Evolutionary conservation across 352 stramenopile genomes (phyloP).

Genomic region (Phytophthora kernoviae): DNA sequence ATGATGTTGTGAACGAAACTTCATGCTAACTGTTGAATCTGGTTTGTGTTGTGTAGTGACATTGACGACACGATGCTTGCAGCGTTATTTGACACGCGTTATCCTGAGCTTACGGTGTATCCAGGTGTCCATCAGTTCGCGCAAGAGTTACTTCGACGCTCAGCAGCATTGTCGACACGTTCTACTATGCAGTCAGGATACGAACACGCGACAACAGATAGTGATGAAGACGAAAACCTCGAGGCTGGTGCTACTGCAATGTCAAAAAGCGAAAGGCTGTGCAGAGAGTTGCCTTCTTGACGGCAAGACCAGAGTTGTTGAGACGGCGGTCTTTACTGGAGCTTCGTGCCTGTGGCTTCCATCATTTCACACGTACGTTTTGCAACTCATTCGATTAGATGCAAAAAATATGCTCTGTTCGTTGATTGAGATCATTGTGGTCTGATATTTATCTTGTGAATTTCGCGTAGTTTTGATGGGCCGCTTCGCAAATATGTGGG

Average conservation of each 20-base stretch:
- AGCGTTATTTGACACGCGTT: constrained; percentile 78
- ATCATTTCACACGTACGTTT: constrained; percentile 74
- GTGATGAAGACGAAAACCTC: constrained; percentile 32
- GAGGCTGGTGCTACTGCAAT: constrained; percentile 11
- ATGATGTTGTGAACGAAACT: background rate
- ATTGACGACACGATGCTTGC: constrained; percentile 86
- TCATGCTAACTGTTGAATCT: constrained; percentile 1
- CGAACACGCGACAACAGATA: constrained; percentile 24
- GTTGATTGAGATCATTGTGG: background rate
- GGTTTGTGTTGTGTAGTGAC: constrained; percentile 59
- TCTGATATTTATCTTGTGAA: background rate
- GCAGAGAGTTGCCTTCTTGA: constrained; percentile 77
- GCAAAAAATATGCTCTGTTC: too few relatives aligned
- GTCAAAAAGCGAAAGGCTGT: constrained; percentile 26
- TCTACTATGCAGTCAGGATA: constrained; percentile 24
- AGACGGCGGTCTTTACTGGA: constrained; percentile 64
- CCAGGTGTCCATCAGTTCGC: constrained; percentile 85
- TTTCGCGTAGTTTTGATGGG: constrained; percentile 68
- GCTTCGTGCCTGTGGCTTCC: constrained; percentile 70
- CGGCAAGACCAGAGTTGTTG: constrained; percentile 74
- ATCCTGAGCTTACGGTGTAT: constrained; percentile 83
- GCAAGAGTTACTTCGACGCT: constrained; percentile 65
- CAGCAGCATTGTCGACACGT: constrained; percentile 23
- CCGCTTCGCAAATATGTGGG: constrained; percentile 63
- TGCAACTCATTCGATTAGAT: too few relatives aligned